Percentiles rank a stretch among this genome's conserved stretches.
These are phyloP conservation scores for Penicillium expansum DNA, from an alignment of 2,329 filamentous ascomycete genomes.

Conservation along the genomic window DNA sequence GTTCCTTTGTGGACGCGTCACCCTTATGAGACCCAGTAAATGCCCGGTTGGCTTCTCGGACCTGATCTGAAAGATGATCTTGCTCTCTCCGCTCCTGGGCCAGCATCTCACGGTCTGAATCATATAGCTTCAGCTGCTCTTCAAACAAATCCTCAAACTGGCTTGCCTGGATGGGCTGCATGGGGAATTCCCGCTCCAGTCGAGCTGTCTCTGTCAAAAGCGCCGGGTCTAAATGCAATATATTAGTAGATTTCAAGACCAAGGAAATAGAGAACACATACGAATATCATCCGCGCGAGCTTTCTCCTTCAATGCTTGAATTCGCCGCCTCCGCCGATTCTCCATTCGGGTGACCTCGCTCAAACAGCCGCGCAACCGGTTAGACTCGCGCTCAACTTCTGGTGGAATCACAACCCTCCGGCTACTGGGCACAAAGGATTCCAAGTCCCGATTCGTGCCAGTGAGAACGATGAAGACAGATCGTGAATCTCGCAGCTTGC, in stretches of 20 bases:
- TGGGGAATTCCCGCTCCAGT: slow-evolving; percentile 80
- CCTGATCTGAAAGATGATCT: slow-evolving; percentile 63
- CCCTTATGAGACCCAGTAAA: slow-evolving; percentile 71
- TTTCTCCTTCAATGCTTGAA: slow-evolving; percentile 75
- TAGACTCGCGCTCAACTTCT: slow-evolving; percentile 74
- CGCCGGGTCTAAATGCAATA: slow-evolving; percentile 56
- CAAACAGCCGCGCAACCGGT: slow-evolving; percentile 71
- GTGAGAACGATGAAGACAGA: slow-evolving; percentile 71
- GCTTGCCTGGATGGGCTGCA: slow-evolving; percentile 77
- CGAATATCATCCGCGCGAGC: slow-evolving; percentile 83
- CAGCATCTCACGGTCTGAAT: slow-evolving; percentile 70
- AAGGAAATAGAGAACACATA: slow-evolving; percentile 33
- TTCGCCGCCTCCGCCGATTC: slow-evolving; percentile 72
- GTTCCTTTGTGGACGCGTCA: slow-evolving; percentile 66
- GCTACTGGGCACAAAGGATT: slow-evolving; percentile 86
- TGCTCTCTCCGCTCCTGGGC: slow-evolving; percentile 73
- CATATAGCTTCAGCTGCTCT: slow-evolving; percentile 74
- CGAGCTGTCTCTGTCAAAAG: slow-evolving; percentile 79
- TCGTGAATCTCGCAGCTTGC: slow-evolving; percentile 75
- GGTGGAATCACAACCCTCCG: slow-evolving; percentile 75
- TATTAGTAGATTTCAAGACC: neutral
- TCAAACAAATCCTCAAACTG: slow-evolving; percentile 94
- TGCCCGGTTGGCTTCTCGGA: slow-evolving; percentile 72
- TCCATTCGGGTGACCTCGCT: slow-evolving; percentile 85
- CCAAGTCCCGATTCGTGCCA: slow-evolving; percentile 74